Percentiles rank a stretch among this genome's conserved stretches.
Conservation (phyloP, 73 alveolate genomes). For the Breviolum minutum region DNA sequence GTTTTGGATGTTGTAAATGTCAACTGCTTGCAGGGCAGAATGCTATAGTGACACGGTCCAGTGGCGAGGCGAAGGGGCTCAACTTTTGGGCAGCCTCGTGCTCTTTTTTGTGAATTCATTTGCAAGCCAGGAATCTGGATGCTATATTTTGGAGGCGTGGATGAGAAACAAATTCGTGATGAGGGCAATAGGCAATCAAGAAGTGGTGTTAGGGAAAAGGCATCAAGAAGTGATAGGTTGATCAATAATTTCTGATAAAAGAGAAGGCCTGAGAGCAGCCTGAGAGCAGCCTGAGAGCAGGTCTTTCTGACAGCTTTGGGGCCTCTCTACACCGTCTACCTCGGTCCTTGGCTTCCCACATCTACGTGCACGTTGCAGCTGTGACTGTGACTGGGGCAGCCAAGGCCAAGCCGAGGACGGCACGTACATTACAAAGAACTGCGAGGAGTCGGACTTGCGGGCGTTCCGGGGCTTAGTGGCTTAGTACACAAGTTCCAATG, state of each 20-base stretch:
- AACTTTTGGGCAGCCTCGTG: not conserved
- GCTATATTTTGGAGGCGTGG: slow-evolving; percentile 73
- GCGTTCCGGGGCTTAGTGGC: slow-evolving; percentile 3
- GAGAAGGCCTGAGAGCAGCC: not conserved
- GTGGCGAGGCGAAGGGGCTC: slow-evolving; percentile 60
- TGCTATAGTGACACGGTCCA: slow-evolving; percentile 90
- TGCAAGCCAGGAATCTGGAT: slow-evolving; percentile 45
- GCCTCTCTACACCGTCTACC: slow-evolving; percentile 77
- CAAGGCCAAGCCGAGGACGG: slow-evolving; percentile 82
- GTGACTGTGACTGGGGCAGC: not conserved
- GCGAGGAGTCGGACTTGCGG: slow-evolving; percentile 86
- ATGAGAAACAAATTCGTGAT: not conserved
- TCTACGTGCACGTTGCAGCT: not conserved
- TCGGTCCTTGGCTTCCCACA: slow-evolving; percentile 1
- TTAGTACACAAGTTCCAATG: not conserved
- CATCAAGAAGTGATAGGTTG: too few species aligned
- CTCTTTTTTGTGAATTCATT: not conserved
- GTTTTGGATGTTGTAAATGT: not conserved
- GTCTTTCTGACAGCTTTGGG: slow-evolving; percentile 82
- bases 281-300: not conserved
- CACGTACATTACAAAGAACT: slow-evolving; percentile 58
- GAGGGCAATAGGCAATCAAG: too few species aligned
- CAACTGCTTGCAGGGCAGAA: slow-evolving; percentile 37
- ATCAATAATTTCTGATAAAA: not conserved
- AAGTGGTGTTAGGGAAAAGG: not conserved